Conservation (phyloP, 1,284 basidiomycete genomes). For the Megacollybia platyphylla region DNA sequence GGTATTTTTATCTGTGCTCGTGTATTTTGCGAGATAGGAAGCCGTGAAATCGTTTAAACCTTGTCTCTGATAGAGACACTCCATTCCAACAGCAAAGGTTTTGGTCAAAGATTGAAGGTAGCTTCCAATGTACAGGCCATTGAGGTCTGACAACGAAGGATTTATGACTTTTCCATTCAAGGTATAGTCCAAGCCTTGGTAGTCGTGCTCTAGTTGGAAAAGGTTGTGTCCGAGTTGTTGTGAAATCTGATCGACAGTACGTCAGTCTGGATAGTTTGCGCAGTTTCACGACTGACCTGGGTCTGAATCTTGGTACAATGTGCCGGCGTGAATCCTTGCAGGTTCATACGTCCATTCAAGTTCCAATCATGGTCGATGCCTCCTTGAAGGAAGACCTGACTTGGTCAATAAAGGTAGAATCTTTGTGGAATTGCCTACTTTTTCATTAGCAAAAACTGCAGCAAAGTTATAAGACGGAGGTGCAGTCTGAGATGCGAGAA, state of each 20-base stretch:
- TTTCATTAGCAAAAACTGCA: constrained; percentile 82
- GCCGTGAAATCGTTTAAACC: constrained; percentile 64
- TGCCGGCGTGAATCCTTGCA: constrained; percentile 68
- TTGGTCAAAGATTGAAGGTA: constrained; percentile 95
- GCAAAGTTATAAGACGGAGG: constrained; percentile 89
- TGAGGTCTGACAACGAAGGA: constrained; percentile 78
- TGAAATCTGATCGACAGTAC: constrained; percentile 35
- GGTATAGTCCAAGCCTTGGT: constrained; percentile 81
- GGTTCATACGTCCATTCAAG: constrained; percentile 80
- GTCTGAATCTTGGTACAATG: constrained; percentile 85
- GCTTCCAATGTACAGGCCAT: constrained; percentile 91
- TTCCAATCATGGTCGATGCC: constrained; percentile 89
- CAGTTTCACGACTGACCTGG: constrained; percentile 44
- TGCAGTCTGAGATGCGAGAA: constrained; percentile 67
- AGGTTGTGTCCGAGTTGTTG: constrained; percentile 71
- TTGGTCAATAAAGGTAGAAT: constrained; percentile 9
- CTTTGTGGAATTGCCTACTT: constrained; percentile 29
- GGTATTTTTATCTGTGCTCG: constrained; percentile 65
- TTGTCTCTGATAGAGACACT: constrained; percentile 80
- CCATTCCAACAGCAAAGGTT: constrained; percentile 83
- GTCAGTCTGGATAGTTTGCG: constrained; percentile 4
- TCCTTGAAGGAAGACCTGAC: constrained; percentile 85
- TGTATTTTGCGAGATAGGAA: constrained; percentile 86
- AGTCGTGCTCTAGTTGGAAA: constrained; percentile 93
- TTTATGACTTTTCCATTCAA: constrained; percentile 88